phyloP scores from a whole-genome alignment of 768 basidiomycete genomes.

The Phanerodontia chrysosporium region DNA sequence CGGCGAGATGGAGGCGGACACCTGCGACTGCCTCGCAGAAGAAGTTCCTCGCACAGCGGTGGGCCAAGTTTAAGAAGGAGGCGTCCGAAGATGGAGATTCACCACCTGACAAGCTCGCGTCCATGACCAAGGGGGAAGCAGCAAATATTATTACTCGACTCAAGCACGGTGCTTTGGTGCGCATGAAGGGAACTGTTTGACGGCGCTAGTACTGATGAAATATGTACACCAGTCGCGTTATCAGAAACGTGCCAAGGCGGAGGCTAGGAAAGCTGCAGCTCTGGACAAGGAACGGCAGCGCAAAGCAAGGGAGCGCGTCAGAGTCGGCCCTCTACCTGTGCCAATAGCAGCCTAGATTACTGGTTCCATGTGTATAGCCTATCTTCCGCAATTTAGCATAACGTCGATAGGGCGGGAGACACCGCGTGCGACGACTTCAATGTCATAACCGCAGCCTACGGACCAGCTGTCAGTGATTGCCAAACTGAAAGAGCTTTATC shows the following conservation, averaged over 20 bases:
- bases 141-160: slow-evolving; percentile 74
- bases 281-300: slow-evolving; percentile 47
- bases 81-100: slow-evolving; percentile 19
- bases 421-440: slow-evolving; percentile 22
- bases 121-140: slow-evolving; percentile 74
- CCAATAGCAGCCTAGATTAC: not conserved
- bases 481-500: not conserved
- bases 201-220: not conserved
- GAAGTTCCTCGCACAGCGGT: slow-evolving; percentile 49
- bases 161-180: slow-evolving; percentile 72
- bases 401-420: slow-evolving; percentile 20
- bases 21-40: slow-evolving; percentile 64
- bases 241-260: slow-evolving; percentile 45
- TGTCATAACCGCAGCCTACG: slow-evolving; percentile 19
- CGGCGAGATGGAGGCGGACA: slow-evolving; percentile 60
- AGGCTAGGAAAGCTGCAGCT: slow-evolving; percentile 30
- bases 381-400: not conserved
- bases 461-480: not conserved
- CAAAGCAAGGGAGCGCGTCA: slow-evolving; percentile 49
- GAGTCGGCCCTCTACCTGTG: slow-evolving; percentile 52
- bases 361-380: no score
- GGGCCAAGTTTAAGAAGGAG: slow-evolving; percentile 26
- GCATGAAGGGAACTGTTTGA: slow-evolving; percentile 5
- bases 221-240: slow-evolving; percentile 43
- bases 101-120: slow-evolving; percentile 29